Percentiles rank a stretch among this genome's conserved stretches.
Evolutionary conservation across 2,329 filamentous ascomycete species (phyloP).

Genomic region (Ascochyta viciae-villosae): DNA sequence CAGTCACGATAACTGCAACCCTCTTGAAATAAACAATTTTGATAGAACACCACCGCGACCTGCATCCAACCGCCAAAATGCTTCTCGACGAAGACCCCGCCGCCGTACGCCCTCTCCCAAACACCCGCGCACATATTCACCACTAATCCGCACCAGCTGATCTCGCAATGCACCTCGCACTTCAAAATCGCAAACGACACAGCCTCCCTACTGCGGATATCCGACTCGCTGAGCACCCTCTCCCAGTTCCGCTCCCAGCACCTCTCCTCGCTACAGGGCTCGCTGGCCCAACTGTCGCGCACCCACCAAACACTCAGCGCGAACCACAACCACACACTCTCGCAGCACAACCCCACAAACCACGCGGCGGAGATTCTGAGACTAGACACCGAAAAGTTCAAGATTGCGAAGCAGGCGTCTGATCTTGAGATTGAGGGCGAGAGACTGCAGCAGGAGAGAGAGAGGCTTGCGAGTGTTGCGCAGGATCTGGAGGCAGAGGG

Average conservation of each 20-base stretch:
- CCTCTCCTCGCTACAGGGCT: conserved; percentile 53
- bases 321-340: conserved; percentile 78
- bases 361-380: conserved; percentile 86
- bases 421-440: conserved; percentile 96
- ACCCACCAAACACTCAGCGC: conserved; percentile 75
- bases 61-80: conserved; percentile 65
- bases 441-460: conserved; percentile 79
- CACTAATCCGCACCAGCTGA: conserved; percentile 67
- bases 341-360: conserved; percentile 75
- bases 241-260: conserved; percentile 82
- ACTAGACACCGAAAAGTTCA: conserved; percentile 92
- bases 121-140: conserved; percentile 23
- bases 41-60: not conserved
- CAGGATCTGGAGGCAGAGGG: conserved; percentile 88
- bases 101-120: conserved; percentile 63
- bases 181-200: conserved; percentile 95
- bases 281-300: conserved; percentile 68
- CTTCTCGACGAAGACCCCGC: conserved; percentile 93
- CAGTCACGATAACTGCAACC: not conserved
- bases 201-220: conserved; percentile 79
- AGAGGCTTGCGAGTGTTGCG: conserved; percentile 75
- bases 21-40: not conserved
- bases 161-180: conserved; percentile 88
- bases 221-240: conserved; percentile 83
- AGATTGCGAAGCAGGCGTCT: conserved; percentile 86